phyloP scores from a whole-genome alignment of 73 alveolate species.

The Durusdinium trenchii region DNA sequence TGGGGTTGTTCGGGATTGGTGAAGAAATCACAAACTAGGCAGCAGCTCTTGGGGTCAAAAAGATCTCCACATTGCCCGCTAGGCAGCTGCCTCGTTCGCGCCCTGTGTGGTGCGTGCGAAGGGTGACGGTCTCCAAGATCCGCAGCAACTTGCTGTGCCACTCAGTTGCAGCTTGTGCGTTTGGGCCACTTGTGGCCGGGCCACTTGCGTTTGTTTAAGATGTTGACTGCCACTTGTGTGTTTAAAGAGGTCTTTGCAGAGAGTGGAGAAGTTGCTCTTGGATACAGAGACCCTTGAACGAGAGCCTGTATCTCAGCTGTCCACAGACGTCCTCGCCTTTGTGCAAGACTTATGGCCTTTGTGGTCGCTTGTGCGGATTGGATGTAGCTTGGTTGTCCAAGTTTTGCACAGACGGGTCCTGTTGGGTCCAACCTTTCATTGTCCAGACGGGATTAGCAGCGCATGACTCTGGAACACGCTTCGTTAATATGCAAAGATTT shows the following conservation, averaged over 20 bases:
- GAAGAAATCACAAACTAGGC: not conserved
- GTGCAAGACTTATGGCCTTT: not conserved
- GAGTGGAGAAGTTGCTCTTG: constrained; percentile 38
- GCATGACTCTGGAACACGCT: too few relatives aligned
- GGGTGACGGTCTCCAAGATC: not conserved
- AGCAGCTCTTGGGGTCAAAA: too few relatives aligned
- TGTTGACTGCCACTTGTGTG: not conserved
- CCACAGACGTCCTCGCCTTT: not conserved
- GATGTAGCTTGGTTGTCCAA: too few relatives aligned
- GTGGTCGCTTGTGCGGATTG: too few relatives aligned
- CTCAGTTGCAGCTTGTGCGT: not conserved
- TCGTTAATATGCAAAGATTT: too few relatives aligned
- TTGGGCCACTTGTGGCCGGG: not conserved
- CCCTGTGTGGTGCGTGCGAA: constrained; percentile 76
- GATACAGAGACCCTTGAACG: constrained; percentile 79
- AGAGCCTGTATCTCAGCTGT: constrained; percentile 14
- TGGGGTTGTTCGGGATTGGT: too few relatives aligned
- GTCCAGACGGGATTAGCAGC: too few relatives aligned
- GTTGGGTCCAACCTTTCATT: too few relatives aligned
- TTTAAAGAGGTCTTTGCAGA: constrained; percentile 49
- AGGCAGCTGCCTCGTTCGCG: constrained; percentile 21
- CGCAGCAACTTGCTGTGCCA: constrained; percentile 62
- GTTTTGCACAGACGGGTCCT: too few relatives aligned
- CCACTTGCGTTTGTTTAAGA: not conserved
- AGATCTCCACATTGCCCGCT: too few relatives aligned